Conservation (phyloP, 345 rosid genomes). For the Eucalyptus camaldulensis region DNA sequence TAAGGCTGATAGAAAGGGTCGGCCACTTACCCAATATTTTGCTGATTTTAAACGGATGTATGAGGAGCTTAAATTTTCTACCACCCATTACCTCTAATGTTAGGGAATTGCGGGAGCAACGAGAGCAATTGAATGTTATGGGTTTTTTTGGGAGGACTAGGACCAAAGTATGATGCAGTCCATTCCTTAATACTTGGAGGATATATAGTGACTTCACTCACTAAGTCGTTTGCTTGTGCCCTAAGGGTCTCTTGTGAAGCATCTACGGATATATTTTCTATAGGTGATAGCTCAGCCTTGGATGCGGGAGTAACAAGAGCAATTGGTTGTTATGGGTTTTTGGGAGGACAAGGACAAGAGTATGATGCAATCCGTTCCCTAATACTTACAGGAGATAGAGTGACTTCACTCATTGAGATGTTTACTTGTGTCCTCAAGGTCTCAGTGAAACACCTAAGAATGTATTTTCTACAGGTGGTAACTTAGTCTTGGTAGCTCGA, state of each 20-base stretch:
- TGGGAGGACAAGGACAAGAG: neutral
- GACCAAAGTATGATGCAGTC: neutral
- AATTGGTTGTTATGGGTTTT: too few relatives aligned
- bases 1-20: neutral
- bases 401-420: too few relatives aligned
- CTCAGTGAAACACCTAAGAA: too few relatives aligned
- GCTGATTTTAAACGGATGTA: neutral
- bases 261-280: neutral
- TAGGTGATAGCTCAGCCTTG: too few relatives aligned
- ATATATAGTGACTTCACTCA: neutral
- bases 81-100: neutral
- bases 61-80: neutral
- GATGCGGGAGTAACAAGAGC: neutral
- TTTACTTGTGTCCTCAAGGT: too few relatives aligned
- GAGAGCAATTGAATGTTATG: neutral
- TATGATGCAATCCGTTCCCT: neutral
- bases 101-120: neutral
- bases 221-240: fast-evolving
- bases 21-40: neutral
- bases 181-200: neutral
- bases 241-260: neutral
- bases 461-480: neutral
- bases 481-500: fast-evolving
- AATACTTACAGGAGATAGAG: too few relatives aligned
- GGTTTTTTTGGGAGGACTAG: neutral